These are phyloP conservation scores for Epichloe typhina DNA, from an alignment of 2,329 filamentous ascomycete genomes.

Conservation along the genomic window DNA sequence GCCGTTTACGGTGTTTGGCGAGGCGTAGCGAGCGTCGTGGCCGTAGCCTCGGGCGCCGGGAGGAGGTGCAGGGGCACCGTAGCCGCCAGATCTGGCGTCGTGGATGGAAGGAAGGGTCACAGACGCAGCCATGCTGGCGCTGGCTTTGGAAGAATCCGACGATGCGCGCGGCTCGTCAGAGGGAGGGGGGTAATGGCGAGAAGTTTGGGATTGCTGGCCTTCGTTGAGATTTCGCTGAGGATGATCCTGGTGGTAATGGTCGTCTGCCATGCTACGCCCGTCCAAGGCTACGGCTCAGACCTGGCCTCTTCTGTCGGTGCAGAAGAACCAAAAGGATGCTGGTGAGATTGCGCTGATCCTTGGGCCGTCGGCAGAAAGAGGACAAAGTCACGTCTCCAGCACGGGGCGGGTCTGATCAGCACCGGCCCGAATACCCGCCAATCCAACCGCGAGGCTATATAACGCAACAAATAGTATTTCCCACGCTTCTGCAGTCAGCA, in stretches of 20 bases:
- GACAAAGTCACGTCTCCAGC: neutral
- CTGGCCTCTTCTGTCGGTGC: constrained; percentile 14
- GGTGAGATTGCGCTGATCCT: constrained; percentile 4
- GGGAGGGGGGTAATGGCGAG: constrained; percentile 4
- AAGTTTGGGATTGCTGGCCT: constrained; percentile 14
- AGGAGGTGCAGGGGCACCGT: constrained; percentile 18
- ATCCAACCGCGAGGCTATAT: neutral
- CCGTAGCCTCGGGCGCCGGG: constrained; percentile 19
- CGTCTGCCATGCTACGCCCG: constrained; percentile 27
- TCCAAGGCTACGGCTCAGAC: constrained; percentile 9
- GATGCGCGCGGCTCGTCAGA: constrained; percentile 9
- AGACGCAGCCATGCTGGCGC: constrained; percentile 27
- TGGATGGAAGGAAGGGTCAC: constrained; percentile 38
- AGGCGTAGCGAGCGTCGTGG: constrained; percentile 26
- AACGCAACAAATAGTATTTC: neutral
- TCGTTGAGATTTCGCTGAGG: constrained; percentile 22
- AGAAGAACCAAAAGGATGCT: constrained; percentile 7
- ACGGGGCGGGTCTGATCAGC: neutral
- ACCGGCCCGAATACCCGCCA: neutral
- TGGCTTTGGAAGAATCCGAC: constrained; percentile 13
- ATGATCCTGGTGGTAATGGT: constrained; percentile 25
- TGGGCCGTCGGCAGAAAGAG: neutral
- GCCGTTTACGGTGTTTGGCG: constrained; percentile 32
- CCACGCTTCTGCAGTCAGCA: neutral
- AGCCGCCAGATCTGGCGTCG: constrained; percentile 26